phyloP scores from a whole-genome alignment of 2,329 filamentous ascomycete species.

The Laburnicola sp. region DNA sequence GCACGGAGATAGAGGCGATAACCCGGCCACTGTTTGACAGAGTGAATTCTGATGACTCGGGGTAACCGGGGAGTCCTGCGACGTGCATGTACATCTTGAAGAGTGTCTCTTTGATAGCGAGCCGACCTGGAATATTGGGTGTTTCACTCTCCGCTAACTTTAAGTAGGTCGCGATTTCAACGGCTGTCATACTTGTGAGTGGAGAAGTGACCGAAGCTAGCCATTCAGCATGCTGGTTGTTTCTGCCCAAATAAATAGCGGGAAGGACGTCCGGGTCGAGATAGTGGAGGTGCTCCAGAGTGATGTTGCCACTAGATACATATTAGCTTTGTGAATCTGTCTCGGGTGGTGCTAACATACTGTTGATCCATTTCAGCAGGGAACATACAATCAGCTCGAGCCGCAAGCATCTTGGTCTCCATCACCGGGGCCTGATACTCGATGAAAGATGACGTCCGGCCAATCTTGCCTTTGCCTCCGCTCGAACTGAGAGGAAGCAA shows the following conservation, averaged over 20 bases:
- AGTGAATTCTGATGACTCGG: constrained; percentile 19
- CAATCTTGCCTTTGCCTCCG: constrained; percentile 10
- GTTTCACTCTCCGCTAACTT: not conserved
- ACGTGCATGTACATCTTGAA: constrained; percentile 29
- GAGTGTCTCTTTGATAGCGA: constrained; percentile 34
- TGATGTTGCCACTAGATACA: not conserved
- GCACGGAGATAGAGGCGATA: constrained; percentile 28
- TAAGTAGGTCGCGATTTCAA: not conserved
- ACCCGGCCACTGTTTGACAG: constrained; percentile 10
- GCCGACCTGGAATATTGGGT: constrained; percentile 3
- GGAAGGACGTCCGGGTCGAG: constrained; percentile 6
- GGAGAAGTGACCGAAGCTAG: not conserved
- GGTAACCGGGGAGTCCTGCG: constrained; percentile 18
- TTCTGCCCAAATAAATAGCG: not conserved
- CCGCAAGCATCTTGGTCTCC: constrained; percentile 9
- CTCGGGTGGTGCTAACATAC: not conserved
- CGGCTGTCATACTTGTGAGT: not conserved
- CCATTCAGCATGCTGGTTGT: not conserved
- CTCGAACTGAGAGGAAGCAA: constrained; percentile 4
- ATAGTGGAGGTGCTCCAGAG: constrained; percentile 10
- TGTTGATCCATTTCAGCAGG: not conserved
- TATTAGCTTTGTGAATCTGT: not conserved
- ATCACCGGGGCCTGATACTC: constrained; percentile 11
- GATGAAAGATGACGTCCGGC: constrained; percentile 11
- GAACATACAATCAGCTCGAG: constrained; percentile 6